Evolutionary conservation across 2,329 filamentous ascomycete species (phyloP), one percentile per base, ranked within the genome.

Genomic region (Phaeomoniella chlamydospora): DNA sequence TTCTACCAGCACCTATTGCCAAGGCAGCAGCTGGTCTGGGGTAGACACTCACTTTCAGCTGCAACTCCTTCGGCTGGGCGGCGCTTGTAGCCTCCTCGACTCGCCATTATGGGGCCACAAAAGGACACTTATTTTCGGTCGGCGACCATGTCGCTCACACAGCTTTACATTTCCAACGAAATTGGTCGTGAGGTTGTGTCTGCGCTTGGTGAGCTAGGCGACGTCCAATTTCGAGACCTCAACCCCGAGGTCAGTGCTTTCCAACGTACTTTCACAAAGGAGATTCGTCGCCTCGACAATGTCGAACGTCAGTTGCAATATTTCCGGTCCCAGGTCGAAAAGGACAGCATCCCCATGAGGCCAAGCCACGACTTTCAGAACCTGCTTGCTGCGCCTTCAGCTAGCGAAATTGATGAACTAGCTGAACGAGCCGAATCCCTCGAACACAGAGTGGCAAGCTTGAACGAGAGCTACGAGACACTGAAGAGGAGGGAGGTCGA

Each of bases 101-200:
- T 42, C 38, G 39, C 42, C 45, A 43, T 34, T 57, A 78, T 78
- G 74, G 72, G 67, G 61, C 63, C 68, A 38, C 52, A 58, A 36
- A 67, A 84, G 66, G 86, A 96, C 67, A 94, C 87, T 62, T 83
- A 94, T 69, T 96, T 98, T 78, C 88, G 92, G 74, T 98, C 90
- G 58, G 84, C 86, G 83, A 84, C 94, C 64, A 98, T 98, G 90
- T 94, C 86, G 72, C 80, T 98, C 80, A 93, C 93, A 55, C 90
- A 98, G 77, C 80, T 98, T 54, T 98, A 96, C 65, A 92, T 98
- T 53, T 85, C 90, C 54, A 96, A 94, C 58, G 90, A 98, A 70
- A 96, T 98, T 50, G 88, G 90, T 50, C 78, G 90, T 56, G 92
- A 98, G 67, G 88, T 94, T 51, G 87, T 96, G 44, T 94, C 87